Conservation (phyloP, 1,284 basidiomycete species). For the Rhodofomes roseus region DNA sequence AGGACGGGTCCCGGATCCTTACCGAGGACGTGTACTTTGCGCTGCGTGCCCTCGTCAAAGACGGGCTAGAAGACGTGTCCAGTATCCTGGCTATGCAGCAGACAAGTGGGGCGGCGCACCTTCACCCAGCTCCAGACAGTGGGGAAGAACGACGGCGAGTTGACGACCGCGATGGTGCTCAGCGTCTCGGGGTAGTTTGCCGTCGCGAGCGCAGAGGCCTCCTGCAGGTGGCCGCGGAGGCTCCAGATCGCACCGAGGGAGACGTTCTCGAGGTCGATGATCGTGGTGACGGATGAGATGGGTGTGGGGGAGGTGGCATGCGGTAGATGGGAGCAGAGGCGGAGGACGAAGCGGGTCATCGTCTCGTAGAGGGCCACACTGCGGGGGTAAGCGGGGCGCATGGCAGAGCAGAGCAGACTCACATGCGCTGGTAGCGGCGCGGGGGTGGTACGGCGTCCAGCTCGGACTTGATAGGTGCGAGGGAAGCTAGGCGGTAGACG, state of each 20-base stretch:
- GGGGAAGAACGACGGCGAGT: conserved; percentile 73
- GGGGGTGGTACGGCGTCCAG: conserved; percentile 49
- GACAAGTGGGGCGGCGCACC: conserved; percentile 29
- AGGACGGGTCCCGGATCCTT: conserved; percentile 50
- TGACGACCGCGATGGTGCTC: conserved; percentile 61
- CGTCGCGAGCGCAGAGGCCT: conserved; percentile 69
- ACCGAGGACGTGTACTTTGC: conserved; percentile 67
- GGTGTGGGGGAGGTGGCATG: conserved; percentile 50
- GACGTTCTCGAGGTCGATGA: conserved; percentile 66
- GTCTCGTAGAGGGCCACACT: conserved; percentile 60
- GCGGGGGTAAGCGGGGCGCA: neutral
- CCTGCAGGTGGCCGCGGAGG: conserved; percentile 65
- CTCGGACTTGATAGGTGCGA: conserved; percentile 55
- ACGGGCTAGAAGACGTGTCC: conserved; percentile 28
- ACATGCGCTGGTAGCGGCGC: conserved; percentile 70
- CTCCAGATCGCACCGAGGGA: conserved; percentile 64
- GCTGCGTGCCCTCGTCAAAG: conserved; percentile 74
- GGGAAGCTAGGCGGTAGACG: conserved; percentile 62
- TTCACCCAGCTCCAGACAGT: conserved; percentile 80
- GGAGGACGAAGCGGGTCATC: conserved; percentile 62
- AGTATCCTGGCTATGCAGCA: neutral
- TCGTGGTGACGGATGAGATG: conserved; percentile 62
- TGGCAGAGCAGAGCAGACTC: conserved; percentile 25
- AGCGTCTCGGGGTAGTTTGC: conserved; percentile 80
- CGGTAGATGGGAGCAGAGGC: conserved; percentile 62